phyloP scores from a whole-genome alignment of 768 basidiomycete genomes.

The Suillus luteus region DNA sequence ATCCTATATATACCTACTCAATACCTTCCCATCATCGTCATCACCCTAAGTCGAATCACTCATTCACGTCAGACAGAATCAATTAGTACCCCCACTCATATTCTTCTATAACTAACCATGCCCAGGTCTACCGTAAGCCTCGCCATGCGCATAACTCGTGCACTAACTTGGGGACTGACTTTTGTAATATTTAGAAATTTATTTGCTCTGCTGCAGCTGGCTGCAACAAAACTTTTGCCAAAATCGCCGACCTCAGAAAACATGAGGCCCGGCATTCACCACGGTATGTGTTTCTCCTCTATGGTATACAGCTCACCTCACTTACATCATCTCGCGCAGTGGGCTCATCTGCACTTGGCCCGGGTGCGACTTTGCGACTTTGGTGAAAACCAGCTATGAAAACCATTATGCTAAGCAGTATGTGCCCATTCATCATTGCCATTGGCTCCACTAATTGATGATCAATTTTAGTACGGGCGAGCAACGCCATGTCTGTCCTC shows the following conservation, averaged over 20 bases:
- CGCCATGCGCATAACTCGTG: background rate
- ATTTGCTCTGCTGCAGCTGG: conserved; percentile 12
- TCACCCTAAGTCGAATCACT: no score
- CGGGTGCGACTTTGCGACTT: conserved; percentile 18
- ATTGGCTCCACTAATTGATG: background rate
- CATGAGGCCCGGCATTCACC: conserved; percentile 17
- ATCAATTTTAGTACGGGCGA: conserved; percentile 24
- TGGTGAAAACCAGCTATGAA: conserved; percentile 21
- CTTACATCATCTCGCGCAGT: conserved; percentile 12
- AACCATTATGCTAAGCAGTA: conserved; percentile 26
- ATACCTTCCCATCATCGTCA: no score
- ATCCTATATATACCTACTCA: no score
- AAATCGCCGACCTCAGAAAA: conserved; percentile 21
- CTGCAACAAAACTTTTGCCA: conserved; percentile 12
- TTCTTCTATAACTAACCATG: background rate
- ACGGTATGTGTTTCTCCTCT: no score
- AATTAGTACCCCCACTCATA: background rate
- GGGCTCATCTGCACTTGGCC: conserved; percentile 19
- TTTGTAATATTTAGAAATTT: conserved; percentile 12
- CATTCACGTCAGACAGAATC: no score
- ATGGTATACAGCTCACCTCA: no score
- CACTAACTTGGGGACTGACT: background rate
- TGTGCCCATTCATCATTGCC: background rate
- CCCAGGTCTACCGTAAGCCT: background rate
- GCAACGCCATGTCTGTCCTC: conserved; percentile 9